Evolutionary conservation across 148 eudicot species (phyloP).

Genomic region (Vaccinium corymbosum): DNA sequence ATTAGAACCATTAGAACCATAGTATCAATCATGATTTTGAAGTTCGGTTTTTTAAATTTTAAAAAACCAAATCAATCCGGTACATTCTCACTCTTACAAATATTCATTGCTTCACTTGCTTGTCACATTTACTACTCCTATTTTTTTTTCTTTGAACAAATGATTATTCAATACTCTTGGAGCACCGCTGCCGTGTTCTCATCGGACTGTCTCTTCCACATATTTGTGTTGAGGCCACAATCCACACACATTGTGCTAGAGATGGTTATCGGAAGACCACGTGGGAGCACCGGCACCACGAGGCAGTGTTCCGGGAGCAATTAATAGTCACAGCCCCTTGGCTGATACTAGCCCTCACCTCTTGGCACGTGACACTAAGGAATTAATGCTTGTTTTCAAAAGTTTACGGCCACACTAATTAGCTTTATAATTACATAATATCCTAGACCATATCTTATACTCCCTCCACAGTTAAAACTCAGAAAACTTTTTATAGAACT

Average conservation of each 20-base stretch:
- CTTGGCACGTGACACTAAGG: background rate
- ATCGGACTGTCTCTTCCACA: no score
- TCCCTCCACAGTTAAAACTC: background rate
- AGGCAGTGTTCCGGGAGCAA: no score
- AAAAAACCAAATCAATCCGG: background rate
- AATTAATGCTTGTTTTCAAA: background rate
- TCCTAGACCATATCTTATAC: background rate
- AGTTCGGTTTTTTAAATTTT: background rate
- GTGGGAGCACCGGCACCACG: no score
- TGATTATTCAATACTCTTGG: no score
- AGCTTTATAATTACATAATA: background rate
- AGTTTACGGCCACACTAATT: background rate
- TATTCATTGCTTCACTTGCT: no score
- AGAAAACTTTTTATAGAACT: background rate
- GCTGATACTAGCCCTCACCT: background rate
- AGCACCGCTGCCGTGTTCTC: no score
- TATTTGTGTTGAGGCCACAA: no score
- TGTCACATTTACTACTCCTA: no score
- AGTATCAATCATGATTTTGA: background rate
- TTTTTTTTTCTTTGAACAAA: no score
- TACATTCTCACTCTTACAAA: background rate
- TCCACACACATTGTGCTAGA: no score
- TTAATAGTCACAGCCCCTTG: background rate
- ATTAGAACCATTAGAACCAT: background rate
- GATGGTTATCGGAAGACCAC: no score